These are phyloP conservation scores for Aquilaria sinensis DNA, from an alignment of 345 rosid species.

Conservation along the genomic window DNA sequence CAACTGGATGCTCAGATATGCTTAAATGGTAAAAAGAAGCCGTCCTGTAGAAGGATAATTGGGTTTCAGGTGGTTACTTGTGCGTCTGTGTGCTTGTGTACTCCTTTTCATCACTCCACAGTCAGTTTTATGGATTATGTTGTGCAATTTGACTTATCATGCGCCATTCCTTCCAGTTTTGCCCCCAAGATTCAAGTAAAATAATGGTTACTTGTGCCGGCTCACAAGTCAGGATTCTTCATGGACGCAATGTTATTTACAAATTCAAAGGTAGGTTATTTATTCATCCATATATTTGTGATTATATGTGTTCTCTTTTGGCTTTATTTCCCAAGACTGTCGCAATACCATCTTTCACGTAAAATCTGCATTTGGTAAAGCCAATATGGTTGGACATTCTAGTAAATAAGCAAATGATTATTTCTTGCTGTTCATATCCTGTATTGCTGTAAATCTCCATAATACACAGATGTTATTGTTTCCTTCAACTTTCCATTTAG, in stretches of 20 bases:
- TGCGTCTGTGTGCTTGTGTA: slow-evolving; percentile 4
- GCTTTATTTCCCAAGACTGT: no score
- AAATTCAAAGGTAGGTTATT: slow-evolving; percentile 60
- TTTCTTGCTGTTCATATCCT: not conserved
- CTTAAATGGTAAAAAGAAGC: slow-evolving; percentile 64
- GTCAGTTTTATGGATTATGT: not conserved
- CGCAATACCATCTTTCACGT: no score
- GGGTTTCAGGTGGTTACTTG: slow-evolving; percentile 59
- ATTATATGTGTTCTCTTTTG: not conserved
- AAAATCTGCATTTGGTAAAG: no score
- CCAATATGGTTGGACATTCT: no score
- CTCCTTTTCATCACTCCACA: not conserved
- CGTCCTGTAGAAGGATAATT: slow-evolving; percentile 65
- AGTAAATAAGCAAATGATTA: not conserved
- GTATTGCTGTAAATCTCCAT: not conserved
- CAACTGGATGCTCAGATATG: slow-evolving; percentile 67
- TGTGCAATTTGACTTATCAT: slow-evolving; percentile 3
- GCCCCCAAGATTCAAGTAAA: slow-evolving; percentile 58
- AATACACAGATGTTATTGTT: not conserved
- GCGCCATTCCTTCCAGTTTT: slow-evolving; percentile 39
- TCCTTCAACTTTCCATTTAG: not conserved
- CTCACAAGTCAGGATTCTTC: slow-evolving; percentile 78
- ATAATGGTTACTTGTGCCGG: slow-evolving; percentile 86
- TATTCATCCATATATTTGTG: not conserved
- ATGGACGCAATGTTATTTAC: slow-evolving; percentile 60